Percentiles rank a stretch among this genome's conserved stretches.
phyloP scores from a whole-genome alignment of 208 protist species.

The Phytomonas francai region DNA sequence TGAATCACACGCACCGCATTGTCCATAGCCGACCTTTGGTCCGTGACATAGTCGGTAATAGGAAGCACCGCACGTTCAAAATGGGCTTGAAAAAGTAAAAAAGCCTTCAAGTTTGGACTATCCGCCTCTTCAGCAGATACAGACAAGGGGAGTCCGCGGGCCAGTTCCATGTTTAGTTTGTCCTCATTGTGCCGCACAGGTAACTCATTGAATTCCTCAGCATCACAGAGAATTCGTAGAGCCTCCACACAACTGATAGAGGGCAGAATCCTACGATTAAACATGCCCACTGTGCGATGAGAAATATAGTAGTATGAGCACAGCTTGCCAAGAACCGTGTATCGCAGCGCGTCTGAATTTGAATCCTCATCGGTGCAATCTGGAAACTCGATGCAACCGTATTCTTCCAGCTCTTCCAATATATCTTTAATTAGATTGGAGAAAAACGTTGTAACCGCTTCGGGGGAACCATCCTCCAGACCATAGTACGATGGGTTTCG shows the following conservation, averaged over 20 bases:
- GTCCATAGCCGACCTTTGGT: conserved; percentile 97
- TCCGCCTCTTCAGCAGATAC: conserved; percentile 75
- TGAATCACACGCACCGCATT: conserved; percentile 95
- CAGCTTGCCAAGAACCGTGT: conserved; percentile 92
- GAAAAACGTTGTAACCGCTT: conserved; percentile 80
- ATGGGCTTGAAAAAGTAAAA: conserved; percentile 97
- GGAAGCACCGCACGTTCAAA: conserved; percentile 90
- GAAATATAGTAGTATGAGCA: conserved; percentile 99
- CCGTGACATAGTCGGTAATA: conserved; percentile 97
- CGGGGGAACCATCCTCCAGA: conserved; percentile 85
- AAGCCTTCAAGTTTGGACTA: conserved; percentile 93
- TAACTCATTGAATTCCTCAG: conserved; percentile 94
- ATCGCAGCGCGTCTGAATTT: conserved; percentile 59
- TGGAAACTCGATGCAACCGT: conserved; percentile 73
- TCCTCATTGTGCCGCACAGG: conserved; percentile 99
- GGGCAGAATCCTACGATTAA: conserved; percentile 71
- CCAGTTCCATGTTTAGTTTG: conserved; percentile 90
- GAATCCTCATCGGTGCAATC: conserved; percentile 32
- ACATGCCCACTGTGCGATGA: conserved; percentile 91
- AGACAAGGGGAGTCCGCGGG: conserved; percentile 50
- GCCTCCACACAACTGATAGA: conserved; percentile 52
- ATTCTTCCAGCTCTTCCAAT: conserved; percentile 73
- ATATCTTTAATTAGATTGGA: conserved; percentile 76
- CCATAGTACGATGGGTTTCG: conserved; percentile 99
- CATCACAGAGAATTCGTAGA: conserved; percentile 85